Conservation (phyloP, 179 eudicot genomes). For the Heliamphora pulchella region DNA sequence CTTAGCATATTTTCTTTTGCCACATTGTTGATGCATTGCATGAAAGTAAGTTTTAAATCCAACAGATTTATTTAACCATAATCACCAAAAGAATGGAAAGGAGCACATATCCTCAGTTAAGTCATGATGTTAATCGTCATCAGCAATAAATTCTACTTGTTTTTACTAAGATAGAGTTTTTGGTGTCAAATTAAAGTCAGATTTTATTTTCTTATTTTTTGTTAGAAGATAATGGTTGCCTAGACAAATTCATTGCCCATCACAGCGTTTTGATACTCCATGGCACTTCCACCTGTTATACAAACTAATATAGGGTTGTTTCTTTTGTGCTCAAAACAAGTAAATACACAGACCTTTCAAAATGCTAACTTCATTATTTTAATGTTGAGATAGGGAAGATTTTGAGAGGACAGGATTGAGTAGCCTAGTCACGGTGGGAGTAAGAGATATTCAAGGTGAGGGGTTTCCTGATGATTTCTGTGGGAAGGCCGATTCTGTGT, state of each 20-base stretch:
- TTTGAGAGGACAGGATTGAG: constrained; percentile 73
- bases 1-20: not conserved
- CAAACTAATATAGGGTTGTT: not conserved
- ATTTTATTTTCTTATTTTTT: not conserved
- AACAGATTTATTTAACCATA: not conserved
- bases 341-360: not conserved
- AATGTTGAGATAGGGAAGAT: constrained; percentile 51
- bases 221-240: not conserved
- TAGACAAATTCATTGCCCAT: not conserved
- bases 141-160: not conserved
- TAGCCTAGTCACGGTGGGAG: constrained; percentile 74
- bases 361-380: not conserved
- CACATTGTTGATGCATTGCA: not conserved
- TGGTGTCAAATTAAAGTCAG: not conserved
- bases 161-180: not conserved
- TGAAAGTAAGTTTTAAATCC: too few species aligned
- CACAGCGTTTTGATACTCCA: not conserved
- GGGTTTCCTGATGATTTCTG: constrained; percentile 73
- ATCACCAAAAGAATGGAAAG: constrained; percentile 5
- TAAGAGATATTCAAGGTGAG: constrained; percentile 85
- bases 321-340: not conserved
- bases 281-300: not conserved
- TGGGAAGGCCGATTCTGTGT: constrained; percentile 70
- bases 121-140: not conserved
- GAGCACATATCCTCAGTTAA: not conserved